Conservation (phyloP, 73 alveolate species). For the Paraurostyla sp. region DNA sequence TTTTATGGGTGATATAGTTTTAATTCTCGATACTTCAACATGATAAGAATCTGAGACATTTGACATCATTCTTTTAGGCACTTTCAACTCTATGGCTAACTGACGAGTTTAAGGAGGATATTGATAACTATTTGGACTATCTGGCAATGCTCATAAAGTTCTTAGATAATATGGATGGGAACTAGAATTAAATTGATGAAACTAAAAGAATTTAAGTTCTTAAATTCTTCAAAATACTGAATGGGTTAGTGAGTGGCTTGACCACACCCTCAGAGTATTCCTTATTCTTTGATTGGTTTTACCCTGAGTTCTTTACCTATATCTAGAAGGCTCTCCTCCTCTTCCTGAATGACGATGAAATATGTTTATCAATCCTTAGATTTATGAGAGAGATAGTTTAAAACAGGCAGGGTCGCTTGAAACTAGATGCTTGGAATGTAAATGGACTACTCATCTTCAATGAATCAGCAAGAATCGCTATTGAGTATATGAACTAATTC, state of each 20-base stretch:
- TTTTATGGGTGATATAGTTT: not conserved
- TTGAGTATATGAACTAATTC: not conserved
- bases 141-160: not conserved
- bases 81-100: slow-evolving; percentile 53
- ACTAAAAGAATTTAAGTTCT: not conserved
- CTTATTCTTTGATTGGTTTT: slow-evolving; percentile 68
- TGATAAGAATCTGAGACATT: slow-evolving; percentile 17
- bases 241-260: slow-evolving; percentile 64
- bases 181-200: not conserved
- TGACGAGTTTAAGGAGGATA: slow-evolving; percentile 9
- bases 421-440: slow-evolving; percentile 38
- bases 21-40: slow-evolving; percentile 29
- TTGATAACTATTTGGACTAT: slow-evolving; percentile 31
- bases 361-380: slow-evolving; percentile 2
- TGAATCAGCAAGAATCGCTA: slow-evolving; percentile 8
- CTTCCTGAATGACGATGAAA: slow-evolving; percentile 1
- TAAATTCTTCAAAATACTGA: slow-evolving; percentile 40
- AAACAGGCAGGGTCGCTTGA: slow-evolving; percentile 40
- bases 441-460: slow-evolving; percentile 63
- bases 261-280: slow-evolving; percentile 5
- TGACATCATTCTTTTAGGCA: slow-evolving; percentile 37
- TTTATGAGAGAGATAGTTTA: slow-evolving; percentile 45
- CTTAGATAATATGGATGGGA: not conserved
- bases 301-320: slow-evolving; percentile 35
- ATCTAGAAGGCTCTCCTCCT: not conserved